Percentiles rank a stretch among this genome's conserved stretches.
Conservation (phyloP, 148 eudicot genomes). For the Heliamphora exappendiculata region DNA sequence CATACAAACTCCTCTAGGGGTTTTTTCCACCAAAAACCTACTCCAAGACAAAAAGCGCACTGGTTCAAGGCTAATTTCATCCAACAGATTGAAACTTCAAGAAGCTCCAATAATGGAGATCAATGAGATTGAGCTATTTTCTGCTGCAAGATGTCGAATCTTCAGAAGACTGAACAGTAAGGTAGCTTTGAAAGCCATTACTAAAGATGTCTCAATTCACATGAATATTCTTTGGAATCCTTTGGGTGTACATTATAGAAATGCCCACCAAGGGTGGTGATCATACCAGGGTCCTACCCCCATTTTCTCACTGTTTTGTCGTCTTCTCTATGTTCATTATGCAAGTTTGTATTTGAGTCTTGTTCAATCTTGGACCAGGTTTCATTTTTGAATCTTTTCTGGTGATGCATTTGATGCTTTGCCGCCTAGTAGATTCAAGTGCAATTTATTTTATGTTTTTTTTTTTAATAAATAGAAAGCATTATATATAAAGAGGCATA, state of each 20-base stretch:
- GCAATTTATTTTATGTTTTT: neutral
- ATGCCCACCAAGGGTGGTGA: neutral
- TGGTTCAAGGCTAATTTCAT: constrained; percentile 79
- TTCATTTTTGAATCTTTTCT: neutral
- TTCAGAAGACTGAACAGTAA: constrained; percentile 45
- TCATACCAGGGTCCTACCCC: neutral
- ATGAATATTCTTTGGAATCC: neutral
- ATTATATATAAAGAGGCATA: too few species aligned
- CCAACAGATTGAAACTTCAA: constrained; percentile 54
- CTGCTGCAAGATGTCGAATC: constrained; percentile 87
- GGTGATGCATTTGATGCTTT: constrained; percentile 2
- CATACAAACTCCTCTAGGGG: constrained; percentile 77
- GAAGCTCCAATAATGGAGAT: constrained; percentile 34
- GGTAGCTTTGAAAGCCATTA: constrained; percentile 28
- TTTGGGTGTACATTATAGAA: neutral
- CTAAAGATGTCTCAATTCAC: neutral
- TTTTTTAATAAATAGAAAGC: too few species aligned
- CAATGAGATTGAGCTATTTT: constrained; percentile 59
- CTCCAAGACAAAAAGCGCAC: constrained; percentile 52
- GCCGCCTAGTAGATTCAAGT: neutral
- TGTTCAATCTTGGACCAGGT: neutral
- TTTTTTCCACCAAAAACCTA: constrained; percentile 73
- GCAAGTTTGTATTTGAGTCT: neutral
- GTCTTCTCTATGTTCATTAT: neutral
- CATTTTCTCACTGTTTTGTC: neutral